Evolutionary conservation across 805 yeast species (phyloP), one percentile per base, ranked within the genome.

Genomic region (Cyberlindnera saturnus): DNA sequence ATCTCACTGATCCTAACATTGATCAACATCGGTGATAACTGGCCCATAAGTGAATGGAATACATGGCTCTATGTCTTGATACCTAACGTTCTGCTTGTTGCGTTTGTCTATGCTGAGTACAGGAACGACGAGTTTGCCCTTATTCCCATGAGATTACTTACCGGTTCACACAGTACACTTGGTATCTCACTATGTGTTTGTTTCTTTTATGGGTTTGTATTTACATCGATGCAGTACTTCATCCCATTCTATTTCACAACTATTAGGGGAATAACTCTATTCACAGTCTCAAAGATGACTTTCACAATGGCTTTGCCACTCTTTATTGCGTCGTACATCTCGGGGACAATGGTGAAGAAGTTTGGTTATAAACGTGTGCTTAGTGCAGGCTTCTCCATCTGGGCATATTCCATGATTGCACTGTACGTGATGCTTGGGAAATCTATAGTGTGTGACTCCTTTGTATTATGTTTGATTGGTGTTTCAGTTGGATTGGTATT

Each of bases 191-290:
- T 65, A 32, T 36, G 51, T 42, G 67, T 66, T 46, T 67, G 69
- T 41, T 64, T 78, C 46, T 58, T 73, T 33, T 74, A 73, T 52
- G 82, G 82, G 3, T 61, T 71, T 45, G 65, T 66, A 1, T 78
- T 70, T 59, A 74, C 55, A 52, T 64, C 77, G 20, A 69, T 70
- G 52, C 56, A 64, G 33, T 75, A 70, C 55, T 76, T 69, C 48
- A 49, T 76, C 31, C 79, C 82, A 2, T 66, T 69, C 40, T 72
- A 74, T 51, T 61, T 52, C 56, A 56, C 60, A 1, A 56, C 72
- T 3, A 55, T 73, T 35, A 59, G 60, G 31, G 58, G 75, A 4
- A 32, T 32, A 18, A 23, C 23, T 16, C 31, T 45, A 9, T 28
- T 36, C 20, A 37, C 34, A 13, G 49, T 47, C 15, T 43, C 50